Evolutionary conservation across 1,284 basidiomycete species (phyloP).

Genomic region (Melampsora larici-populina): DNA sequence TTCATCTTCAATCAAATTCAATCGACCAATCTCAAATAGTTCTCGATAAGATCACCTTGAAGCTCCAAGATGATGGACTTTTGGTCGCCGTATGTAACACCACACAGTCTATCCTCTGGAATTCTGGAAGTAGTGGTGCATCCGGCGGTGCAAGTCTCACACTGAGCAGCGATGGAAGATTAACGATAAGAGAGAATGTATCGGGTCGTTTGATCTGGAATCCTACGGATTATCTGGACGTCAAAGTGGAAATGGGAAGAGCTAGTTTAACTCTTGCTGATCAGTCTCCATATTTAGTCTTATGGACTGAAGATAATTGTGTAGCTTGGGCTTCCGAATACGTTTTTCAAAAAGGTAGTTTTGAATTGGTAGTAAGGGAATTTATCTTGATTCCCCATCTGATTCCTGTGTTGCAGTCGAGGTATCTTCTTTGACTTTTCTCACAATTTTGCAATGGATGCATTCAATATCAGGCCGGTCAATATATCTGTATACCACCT

Average conservation of each 20-base stretch:
- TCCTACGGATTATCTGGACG: conserved; percentile 23
- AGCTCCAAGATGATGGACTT: not conserved
- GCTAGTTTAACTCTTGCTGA: conserved; percentile 32
- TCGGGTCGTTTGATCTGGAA: conserved; percentile 33
- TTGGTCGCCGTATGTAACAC: conserved; percentile 19
- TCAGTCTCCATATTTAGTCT: conserved; percentile 15
- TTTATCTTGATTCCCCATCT: too few relatives aligned
- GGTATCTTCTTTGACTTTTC: not conserved
- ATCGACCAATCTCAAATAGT: too few relatives aligned
- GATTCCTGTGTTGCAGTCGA: too few relatives aligned
- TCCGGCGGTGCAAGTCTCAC: conserved; percentile 21
- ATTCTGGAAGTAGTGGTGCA: conserved; percentile 18
- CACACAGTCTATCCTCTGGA: conserved; percentile 23
- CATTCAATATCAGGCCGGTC: conserved; percentile 20
- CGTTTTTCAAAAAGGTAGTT: conserved; percentile 23
- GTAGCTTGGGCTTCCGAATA: conserved; percentile 40
- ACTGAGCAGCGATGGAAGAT: conserved; percentile 19
- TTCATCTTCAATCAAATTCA: not conserved
- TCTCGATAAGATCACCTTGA: not conserved
- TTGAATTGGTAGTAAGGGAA: conserved; percentile 17
- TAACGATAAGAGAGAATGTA: conserved; percentile 28
- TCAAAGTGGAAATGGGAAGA: not conserved
- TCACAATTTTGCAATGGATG: not conserved
- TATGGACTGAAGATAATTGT: conserved; percentile 29
- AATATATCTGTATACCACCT: conserved; percentile 40